Evolutionary conservation across 2,329 filamentous ascomycete genomes (phyloP).

Genomic region (Zymoseptoria crescenta): DNA sequence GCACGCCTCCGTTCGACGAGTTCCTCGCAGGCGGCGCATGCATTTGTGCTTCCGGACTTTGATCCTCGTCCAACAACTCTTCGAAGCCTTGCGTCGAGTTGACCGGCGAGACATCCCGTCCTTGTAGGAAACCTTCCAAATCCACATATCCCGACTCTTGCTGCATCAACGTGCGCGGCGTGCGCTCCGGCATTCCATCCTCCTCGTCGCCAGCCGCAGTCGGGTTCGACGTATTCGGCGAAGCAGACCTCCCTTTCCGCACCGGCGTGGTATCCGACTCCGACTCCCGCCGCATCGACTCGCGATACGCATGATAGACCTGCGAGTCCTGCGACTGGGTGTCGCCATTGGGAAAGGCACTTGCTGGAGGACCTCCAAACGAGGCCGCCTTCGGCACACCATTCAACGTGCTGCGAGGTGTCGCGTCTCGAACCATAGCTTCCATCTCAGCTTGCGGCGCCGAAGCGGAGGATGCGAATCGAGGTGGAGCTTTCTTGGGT

Average conservation of each 20-base stretch:
- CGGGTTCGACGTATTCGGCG: background rate
- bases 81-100: slow-evolving; percentile 17
- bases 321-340: slow-evolving; percentile 42
- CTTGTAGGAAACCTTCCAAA: slow-evolving; percentile 13
- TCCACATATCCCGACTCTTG: slow-evolving; percentile 29
- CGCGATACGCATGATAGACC: slow-evolving; percentile 36
- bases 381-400: slow-evolving; percentile 22
- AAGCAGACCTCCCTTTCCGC: slow-evolving; percentile 3
- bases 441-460: slow-evolving; percentile 18
- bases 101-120: slow-evolving; percentile 15
- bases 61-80: slow-evolving; percentile 18
- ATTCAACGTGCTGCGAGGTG: slow-evolving; percentile 13
- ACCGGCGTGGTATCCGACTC: slow-evolving; percentile 10
- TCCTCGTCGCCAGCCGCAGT: background rate
- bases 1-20: slow-evolving; percentile 8
- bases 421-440: slow-evolving; percentile 13
- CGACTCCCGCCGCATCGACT: slow-evolving; percentile 22
- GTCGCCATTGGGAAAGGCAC: slow-evolving; percentile 32
- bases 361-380: slow-evolving; percentile 24
- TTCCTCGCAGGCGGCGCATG: slow-evolving; percentile 6
- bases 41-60: slow-evolving; percentile 20
- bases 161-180: slow-evolving; percentile 14
- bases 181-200: background rate
- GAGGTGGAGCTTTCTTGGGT: slow-evolving; percentile 7
- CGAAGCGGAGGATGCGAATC: slow-evolving; percentile 16